Conservation (phyloP, 306 rosid species). For the Quercus berberidifolia region DNA sequence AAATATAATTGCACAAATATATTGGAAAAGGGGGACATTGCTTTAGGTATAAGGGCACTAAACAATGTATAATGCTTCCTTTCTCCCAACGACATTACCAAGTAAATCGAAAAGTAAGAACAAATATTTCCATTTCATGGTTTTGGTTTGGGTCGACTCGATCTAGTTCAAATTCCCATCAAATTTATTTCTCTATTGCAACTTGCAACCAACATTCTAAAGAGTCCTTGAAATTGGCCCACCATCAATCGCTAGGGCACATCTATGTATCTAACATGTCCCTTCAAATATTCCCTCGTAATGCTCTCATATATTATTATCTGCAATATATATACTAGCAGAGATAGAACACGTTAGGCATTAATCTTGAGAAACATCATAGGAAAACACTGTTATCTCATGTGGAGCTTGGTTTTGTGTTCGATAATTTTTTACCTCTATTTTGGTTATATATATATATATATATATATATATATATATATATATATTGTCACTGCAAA, state of each 20-base stretch:
- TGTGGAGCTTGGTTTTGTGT: too few relatives aligned
- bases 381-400: background rate
- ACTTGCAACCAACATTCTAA: background rate
- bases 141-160: constrained; percentile 1
- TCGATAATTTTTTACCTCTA: too few relatives aligned
- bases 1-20: background rate
- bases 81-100: constrained; percentile 36
- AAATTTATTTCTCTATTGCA: background rate
- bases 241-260: background rate
- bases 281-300: too few relatives aligned
- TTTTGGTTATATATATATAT: too few relatives aligned
- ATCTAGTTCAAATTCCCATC: background rate
- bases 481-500: too few relatives aligned
- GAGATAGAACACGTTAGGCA: too few relatives aligned
- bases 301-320: too few relatives aligned
- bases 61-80: constrained; percentile 31
- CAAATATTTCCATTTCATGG: constrained; percentile 17
- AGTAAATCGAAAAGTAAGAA: constrained; percentile 30
- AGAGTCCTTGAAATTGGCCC: background rate
- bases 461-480: too few relatives aligned
- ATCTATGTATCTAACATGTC: too few relatives aligned
- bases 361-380: background rate
- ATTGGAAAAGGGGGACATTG: background rate
- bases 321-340: too few relatives aligned
- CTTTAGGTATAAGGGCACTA: background rate